Evolutionary conservation across 495 filamentous ascomycete species (phyloP).

Genomic region (Apodospora peruviana): DNA sequence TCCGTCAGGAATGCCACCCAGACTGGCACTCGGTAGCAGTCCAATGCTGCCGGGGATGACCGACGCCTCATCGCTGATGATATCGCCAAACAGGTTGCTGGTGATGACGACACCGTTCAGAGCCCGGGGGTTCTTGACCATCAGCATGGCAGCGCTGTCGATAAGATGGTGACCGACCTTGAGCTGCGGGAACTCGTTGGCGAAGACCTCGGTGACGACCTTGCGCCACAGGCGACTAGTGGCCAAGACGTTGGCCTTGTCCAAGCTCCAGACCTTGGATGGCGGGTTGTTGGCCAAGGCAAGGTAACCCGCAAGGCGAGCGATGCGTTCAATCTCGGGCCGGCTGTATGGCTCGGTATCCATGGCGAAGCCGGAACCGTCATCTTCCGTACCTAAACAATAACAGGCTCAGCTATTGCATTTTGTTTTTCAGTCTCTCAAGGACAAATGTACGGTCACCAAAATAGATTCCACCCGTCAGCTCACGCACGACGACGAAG

Average conservation of each 20-base stretch:
- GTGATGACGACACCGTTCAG: constrained; percentile 92
- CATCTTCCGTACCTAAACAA: no score
- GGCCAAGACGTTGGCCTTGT: constrained; percentile 97
- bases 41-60: constrained; percentile 93
- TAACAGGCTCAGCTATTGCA: no score
- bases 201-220: constrained; percentile 74
- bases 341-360: constrained; percentile 91
- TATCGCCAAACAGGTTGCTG: constrained; percentile 94
- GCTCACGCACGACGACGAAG: constrained; percentile 91
- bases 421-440: background rate
- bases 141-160: constrained; percentile 92
- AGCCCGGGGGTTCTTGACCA: constrained; percentile 89
- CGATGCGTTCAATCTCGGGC: constrained; percentile 84
- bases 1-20: constrained; percentile 80
- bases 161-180: constrained; percentile 87
- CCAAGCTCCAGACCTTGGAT: constrained; percentile 77
- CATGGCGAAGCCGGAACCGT: constrained; percentile 69
- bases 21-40: constrained; percentile 80
- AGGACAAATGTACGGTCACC: constrained; percentile 88
- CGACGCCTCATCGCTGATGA: constrained; percentile 92
- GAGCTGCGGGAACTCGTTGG: constrained; percentile 83
- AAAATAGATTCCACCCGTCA: constrained; percentile 97
- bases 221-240: constrained; percentile 87
- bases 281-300: constrained; percentile 77
- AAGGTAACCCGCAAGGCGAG: constrained; percentile 74